Evolutionary conservation across 768 basidiomycete genomes (phyloP).

Genomic region (Serpula lacrymans): DNA sequence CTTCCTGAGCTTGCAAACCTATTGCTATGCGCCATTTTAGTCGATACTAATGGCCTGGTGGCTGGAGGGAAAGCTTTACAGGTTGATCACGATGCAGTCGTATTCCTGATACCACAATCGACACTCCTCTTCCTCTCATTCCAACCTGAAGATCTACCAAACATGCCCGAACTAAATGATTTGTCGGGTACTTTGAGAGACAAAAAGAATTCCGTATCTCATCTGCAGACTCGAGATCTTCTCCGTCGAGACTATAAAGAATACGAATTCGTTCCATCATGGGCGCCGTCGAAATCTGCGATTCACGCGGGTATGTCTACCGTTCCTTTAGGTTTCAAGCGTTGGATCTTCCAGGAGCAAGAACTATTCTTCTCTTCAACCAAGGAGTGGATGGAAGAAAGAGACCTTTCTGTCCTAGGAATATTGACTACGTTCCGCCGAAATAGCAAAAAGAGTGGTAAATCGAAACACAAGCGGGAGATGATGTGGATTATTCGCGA

Average conservation of each 20-base stretch:
- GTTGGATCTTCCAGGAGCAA: slow-evolving; percentile 47
- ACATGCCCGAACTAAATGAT: slow-evolving; percentile 41
- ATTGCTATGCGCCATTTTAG: slow-evolving; percentile 75
- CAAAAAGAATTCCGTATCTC: slow-evolving; percentile 67
- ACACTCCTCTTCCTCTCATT: slow-evolving; percentile 29
- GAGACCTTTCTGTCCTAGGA: slow-evolving; percentile 65
- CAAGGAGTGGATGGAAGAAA: slow-evolving; percentile 62
- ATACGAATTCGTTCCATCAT: slow-evolving; percentile 53
- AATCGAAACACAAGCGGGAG: slow-evolving; percentile 63
- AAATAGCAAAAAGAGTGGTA: slow-evolving; percentile 34
- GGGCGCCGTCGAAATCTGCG: slow-evolving; percentile 23
- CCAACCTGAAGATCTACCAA: slow-evolving; percentile 27
- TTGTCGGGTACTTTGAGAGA: slow-evolving; percentile 42
- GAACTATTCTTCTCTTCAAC: slow-evolving; percentile 32
- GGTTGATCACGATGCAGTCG: slow-evolving; percentile 61
- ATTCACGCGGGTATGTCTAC: slow-evolving; percentile 64
- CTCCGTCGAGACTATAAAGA: slow-evolving; percentile 96
- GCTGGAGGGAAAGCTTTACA: slow-evolving; percentile 71
- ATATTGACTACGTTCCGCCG: slow-evolving; percentile 72
- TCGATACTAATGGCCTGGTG: slow-evolving; percentile 84
- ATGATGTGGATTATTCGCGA: slow-evolving; percentile 60
- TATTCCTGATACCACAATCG: slow-evolving; percentile 60
- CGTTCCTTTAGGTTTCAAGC: slow-evolving; percentile 66
- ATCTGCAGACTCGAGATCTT: slow-evolving; percentile 70
- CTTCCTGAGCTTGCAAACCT: slow-evolving; percentile 69